Evolutionary conservation across 805 yeast species (phyloP).

Genomic region (Candida vaughaniae): DNA sequence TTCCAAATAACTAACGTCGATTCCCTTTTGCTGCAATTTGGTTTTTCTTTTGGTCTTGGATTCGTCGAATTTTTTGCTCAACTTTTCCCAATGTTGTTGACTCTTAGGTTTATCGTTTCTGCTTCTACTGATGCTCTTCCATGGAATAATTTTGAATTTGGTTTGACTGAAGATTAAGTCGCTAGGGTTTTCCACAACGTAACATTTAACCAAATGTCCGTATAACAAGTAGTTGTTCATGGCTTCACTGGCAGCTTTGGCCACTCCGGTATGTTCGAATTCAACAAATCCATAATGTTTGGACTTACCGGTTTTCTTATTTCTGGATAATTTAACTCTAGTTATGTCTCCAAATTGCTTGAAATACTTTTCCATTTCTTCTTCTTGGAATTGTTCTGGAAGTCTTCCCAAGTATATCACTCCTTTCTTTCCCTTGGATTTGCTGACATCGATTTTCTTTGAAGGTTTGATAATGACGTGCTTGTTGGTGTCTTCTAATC

Average conservation of each 20-base stretch:
- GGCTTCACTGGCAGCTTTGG: constrained; percentile 86
- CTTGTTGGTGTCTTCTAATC: constrained; percentile 17
- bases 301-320: constrained; percentile 84
- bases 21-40: constrained; percentile 56
- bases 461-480: constrained; percentile 23
- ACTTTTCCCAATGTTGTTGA: constrained; percentile 53
- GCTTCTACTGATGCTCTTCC: constrained; percentile 52
- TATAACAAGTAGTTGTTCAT: constrained; percentile 92
- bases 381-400: constrained; percentile 90
- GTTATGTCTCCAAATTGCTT: constrained; percentile 85
- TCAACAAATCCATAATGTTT: constrained; percentile 92
- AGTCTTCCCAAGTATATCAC: constrained; percentile 88
- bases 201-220: constrained; percentile 77
- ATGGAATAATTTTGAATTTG: constrained; percentile 58
- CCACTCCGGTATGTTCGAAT: constrained; percentile 71
- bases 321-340: constrained; percentile 79
- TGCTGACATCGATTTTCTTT: constrained; percentile 13
- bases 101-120: constrained; percentile 59
- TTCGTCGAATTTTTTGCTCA: constrained; percentile 46
- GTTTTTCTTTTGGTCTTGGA: constrained; percentile 45
- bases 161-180: constrained; percentile 60
- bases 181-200: constrained; percentile 53
- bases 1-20: constrained; percentile 33
- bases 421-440: constrained; percentile 44
- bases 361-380: constrained; percentile 75